Percentiles rank a stretch among this genome's conserved stretches.
phyloP scores from a whole-genome alignment of 83 land plant genomes.

The Picea abies region DNA sequence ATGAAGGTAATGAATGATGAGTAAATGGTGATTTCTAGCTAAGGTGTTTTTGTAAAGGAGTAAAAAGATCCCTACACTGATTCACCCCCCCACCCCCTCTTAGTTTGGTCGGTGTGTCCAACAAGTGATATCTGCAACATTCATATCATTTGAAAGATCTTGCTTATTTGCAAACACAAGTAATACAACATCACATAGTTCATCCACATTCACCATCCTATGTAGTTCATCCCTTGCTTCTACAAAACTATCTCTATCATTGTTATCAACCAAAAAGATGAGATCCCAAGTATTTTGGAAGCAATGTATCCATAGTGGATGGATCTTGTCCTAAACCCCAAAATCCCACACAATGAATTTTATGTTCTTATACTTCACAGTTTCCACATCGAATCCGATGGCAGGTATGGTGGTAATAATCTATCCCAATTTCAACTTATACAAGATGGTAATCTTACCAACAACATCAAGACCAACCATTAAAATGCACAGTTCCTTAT shows the following conservation, averaged over 20 bases:
- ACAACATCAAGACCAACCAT: background rate
- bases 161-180: conserved; percentile 24
- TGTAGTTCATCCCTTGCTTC: conserved; percentile 22
- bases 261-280: conserved; percentile 22
- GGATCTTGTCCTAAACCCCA: conserved; percentile 28
- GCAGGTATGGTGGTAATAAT: background rate
- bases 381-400: conserved; percentile 26
- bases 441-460: background rate
- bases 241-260: conserved; percentile 21
- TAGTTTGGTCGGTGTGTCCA: no score
- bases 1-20: no score
- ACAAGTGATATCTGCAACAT: conserved; percentile 14
- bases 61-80: no score
- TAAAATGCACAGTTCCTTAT: background rate
- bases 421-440: background rate
- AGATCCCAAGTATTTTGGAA: conserved; percentile 24
- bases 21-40: no score
- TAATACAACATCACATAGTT: conserved; percentile 17
- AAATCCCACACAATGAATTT: conserved; percentile 32
- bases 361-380: conserved; percentile 25
- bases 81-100: no score
- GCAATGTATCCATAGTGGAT: conserved; percentile 18
- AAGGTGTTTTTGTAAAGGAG: no score
- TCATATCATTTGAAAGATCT: conserved; percentile 19
- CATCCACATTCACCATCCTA: conserved; percentile 20